These are phyloP conservation scores for Hypoxylon rubiginosum DNA, from an alignment of 2,329 filamentous ascomycete genomes.

Conservation along the genomic window DNA sequence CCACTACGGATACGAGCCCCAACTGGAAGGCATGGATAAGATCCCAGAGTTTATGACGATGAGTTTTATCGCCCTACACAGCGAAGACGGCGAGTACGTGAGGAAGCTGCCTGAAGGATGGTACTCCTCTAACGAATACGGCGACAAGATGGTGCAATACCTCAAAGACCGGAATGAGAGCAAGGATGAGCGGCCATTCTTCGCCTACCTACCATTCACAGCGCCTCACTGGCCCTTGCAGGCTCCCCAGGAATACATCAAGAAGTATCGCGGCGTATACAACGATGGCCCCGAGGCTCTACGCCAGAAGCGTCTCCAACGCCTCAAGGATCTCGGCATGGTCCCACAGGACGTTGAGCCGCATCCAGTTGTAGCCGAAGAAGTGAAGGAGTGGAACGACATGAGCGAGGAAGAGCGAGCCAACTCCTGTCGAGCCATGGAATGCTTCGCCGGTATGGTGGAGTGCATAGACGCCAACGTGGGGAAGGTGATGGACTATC, in stretches of 20 bases:
- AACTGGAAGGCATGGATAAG: conserved; percentile 55
- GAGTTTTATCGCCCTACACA: conserved; percentile 57
- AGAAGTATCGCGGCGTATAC: conserved; percentile 71
- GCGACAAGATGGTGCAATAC: conserved; percentile 65
- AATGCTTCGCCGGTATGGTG: conserved; percentile 74
- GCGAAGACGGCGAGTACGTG: conserved; percentile 55
- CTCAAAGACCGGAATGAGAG: conserved; percentile 61
- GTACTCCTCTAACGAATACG: conserved; percentile 68
- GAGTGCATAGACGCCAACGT: conserved; percentile 72
- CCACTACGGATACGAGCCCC: conserved; percentile 66
- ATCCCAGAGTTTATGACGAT: conserved; percentile 57
- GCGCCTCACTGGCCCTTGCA: conserved; percentile 75
- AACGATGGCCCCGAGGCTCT: conserved; percentile 71
- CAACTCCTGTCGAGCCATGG: conserved; percentile 68
- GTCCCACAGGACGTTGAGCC: conserved; percentile 64
- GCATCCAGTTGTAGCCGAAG: conserved; percentile 64
- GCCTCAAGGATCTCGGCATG: conserved; percentile 70
- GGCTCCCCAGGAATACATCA: conserved; percentile 66
- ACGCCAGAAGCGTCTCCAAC: conserved; percentile 64
- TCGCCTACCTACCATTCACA: conserved; percentile 72
- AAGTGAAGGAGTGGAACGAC: conserved; percentile 63
- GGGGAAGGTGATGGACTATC: conserved; percentile 69
- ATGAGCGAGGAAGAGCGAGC: conserved; percentile 61
- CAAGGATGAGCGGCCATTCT: conserved; percentile 62
- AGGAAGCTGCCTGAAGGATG: conserved; percentile 63